Evolutionary conservation across 2,329 filamentous ascomycete genomes (phyloP).

Genomic region (Corinectria fuckeliana): DNA sequence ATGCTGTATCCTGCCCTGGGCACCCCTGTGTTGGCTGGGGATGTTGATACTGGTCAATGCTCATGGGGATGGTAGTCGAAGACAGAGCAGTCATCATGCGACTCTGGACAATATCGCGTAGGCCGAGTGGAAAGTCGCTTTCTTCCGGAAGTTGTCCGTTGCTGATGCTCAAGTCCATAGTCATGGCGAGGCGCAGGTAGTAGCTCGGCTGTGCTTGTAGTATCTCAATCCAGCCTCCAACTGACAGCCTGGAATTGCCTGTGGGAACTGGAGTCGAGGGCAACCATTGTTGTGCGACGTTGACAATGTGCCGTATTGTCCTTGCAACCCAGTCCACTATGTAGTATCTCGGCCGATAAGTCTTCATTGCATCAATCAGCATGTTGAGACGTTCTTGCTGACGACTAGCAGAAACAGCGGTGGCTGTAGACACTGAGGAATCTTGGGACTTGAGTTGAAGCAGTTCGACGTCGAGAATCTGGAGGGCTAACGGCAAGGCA

Average conservation of each 20-base stretch:
- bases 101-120: conserved; percentile 20
- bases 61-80: background rate
- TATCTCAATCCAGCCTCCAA: conserved; percentile 28
- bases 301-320: conserved; percentile 30
- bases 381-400: conserved; percentile 34
- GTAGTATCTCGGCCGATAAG: conserved; percentile 30
- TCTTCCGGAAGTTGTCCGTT: conserved; percentile 33
- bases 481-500: conserved; percentile 27
- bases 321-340: conserved; percentile 35
- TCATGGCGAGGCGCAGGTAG: conserved; percentile 30
- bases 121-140: conserved; percentile 29
- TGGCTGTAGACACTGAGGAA: background rate
- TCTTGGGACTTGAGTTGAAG: conserved; percentile 17
- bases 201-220: conserved; percentile 25
- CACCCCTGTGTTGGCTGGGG: background rate
- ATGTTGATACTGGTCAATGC: background rate
- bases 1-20: background rate
- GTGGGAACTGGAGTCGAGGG: background rate
- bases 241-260: background rate
- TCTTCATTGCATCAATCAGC: conserved; percentile 32
- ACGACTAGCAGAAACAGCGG: background rate
- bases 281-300: conserved; percentile 22
- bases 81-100: background rate
- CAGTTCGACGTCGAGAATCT: conserved; percentile 35
- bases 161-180: conserved; percentile 35